Conservation (phyloP, 192 early-diverging fungal genomes). For the Spinellus fusiger region DNA sequence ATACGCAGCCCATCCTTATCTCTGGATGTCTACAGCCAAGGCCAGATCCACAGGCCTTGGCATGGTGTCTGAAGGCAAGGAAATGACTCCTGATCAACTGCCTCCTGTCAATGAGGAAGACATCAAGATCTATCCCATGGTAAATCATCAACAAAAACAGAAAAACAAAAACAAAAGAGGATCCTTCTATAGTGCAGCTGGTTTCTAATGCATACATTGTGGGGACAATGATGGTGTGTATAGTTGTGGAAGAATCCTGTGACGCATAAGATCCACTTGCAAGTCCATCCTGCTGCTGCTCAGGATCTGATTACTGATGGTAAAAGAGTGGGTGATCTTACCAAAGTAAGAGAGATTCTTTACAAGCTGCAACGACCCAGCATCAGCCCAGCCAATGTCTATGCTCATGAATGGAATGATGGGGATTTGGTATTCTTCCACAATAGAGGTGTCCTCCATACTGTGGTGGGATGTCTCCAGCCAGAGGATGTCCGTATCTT, state of each 20-base stretch:
- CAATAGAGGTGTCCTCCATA: constrained; percentile 30
- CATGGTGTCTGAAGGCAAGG: constrained; percentile 28
- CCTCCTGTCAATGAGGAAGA: constrained; percentile 21
- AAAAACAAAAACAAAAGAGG: constrained; percentile 1
- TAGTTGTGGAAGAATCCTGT: constrained; percentile 35
- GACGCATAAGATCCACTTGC: constrained; percentile 29
- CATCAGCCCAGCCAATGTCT: constrained; percentile 28
- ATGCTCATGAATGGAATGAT: constrained; percentile 29
- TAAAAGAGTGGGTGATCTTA: constrained; percentile 26
- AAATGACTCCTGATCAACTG: constrained; percentile 17
- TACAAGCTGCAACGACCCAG: constrained; percentile 27
- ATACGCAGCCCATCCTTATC: constrained; percentile 31
- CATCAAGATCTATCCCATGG: constrained; percentile 33
- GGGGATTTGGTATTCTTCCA: constrained; percentile 33
- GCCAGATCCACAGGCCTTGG: constrained; percentile 25
- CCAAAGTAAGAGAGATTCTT: constrained; percentile 26
- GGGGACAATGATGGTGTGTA: too few relatives aligned
- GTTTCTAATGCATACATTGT: too few relatives aligned
- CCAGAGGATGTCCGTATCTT: constrained; percentile 22
- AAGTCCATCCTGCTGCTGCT: constrained; percentile 28
- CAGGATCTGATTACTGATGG: constrained; percentile 34
- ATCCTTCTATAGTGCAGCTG: too few relatives aligned
- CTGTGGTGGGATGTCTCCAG: constrained; percentile 26
- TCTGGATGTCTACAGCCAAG: constrained; percentile 31
- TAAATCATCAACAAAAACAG: neutral